A percentile compares a stretch with the other conserved stretches of the same genome.
phyloP scores from a whole-genome alignment of 352 stramenopile genomes.

The Aphanomyces astaci region DNA sequence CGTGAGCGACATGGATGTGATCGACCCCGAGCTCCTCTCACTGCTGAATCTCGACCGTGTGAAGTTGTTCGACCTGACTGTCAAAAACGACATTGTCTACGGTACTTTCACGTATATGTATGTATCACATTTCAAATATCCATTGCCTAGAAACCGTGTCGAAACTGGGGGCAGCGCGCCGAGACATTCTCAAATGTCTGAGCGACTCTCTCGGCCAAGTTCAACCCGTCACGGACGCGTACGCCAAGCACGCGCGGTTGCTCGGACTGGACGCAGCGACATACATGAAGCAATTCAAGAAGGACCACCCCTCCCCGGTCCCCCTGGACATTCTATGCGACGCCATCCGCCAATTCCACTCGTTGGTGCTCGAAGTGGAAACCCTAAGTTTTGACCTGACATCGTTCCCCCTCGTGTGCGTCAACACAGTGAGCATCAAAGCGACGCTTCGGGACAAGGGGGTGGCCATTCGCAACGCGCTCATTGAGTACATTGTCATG shows the following conservation, averaged over 20 bases:
- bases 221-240: slow-evolving; percentile 58
- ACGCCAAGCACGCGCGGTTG: slow-evolving; percentile 73
- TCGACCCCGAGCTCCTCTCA: slow-evolving; percentile 88
- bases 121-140: no score
- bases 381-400: slow-evolving; percentile 62
- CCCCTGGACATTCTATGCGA: slow-evolving; percentile 39
- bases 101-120: no score
- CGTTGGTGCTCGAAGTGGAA: slow-evolving; percentile 51
- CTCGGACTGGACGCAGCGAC: slow-evolving; percentile 66
- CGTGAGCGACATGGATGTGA: slow-evolving; percentile 70
- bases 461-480: slow-evolving; percentile 55
- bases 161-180: slow-evolving; percentile 40
- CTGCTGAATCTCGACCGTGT: slow-evolving; percentile 64
- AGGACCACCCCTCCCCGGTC: slow-evolving; percentile 22
- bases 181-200: slow-evolving; percentile 47
- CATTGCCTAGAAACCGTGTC: slow-evolving; percentile 13
- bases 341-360: slow-evolving; percentile 73
- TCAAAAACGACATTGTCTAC: slow-evolving; percentile 43
- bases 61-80: slow-evolving; percentile 48
- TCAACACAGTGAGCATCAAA: slow-evolving; percentile 62
- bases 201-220: slow-evolving; percentile 53
- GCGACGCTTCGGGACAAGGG: slow-evolving; percentile 57
- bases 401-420: slow-evolving; percentile 70
- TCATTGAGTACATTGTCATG: slow-evolving; percentile 75
- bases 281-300: slow-evolving; percentile 65